Evolutionary conservation across 306 rosid genomes (phyloP).

Genomic region (Phaseolus lunatus): DNA sequence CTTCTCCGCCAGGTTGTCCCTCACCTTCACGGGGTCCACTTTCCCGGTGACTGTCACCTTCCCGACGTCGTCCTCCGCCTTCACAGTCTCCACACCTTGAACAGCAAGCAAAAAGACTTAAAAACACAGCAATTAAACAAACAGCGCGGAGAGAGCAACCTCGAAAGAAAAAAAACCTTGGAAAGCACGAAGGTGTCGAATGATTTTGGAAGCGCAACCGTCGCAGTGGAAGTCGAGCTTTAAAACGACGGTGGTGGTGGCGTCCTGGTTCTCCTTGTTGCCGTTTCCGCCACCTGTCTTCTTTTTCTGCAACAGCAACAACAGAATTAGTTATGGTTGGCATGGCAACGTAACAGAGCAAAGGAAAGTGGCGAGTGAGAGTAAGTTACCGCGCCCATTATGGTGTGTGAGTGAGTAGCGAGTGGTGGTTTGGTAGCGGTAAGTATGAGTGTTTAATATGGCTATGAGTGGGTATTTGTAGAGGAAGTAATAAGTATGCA

Average conservation of each 20-base stretch:
- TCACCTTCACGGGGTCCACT: slow-evolving; percentile 68
- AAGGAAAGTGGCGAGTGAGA: background rate
- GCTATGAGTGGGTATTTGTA: background rate
- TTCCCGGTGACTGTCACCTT: slow-evolving; percentile 76
- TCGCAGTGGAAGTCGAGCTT: slow-evolving; percentile 80
- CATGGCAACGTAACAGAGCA: background rate
- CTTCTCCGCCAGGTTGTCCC: slow-evolving; percentile 64
- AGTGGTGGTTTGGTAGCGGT: background rate
- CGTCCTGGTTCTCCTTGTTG: slow-evolving; percentile 43
- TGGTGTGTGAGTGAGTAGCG: background rate
- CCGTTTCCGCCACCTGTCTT: slow-evolving; percentile 46
- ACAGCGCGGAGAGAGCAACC: background rate
- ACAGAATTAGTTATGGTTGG: background rate
- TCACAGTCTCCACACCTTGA: slow-evolving; percentile 73
- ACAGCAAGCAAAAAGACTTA: background rate
- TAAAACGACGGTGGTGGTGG: slow-evolving; percentile 54
- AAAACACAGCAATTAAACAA: background rate
- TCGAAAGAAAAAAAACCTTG: slow-evolving; percentile 47
- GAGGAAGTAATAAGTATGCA: background rate
- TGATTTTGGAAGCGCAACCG: slow-evolving; percentile 74
- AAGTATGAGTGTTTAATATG: background rate
- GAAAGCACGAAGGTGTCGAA: slow-evolving; percentile 42
- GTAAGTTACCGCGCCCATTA: slow-evolving; percentile 43
- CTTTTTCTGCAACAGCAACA: slow-evolving; percentile 50
- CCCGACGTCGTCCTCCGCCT: slow-evolving; percentile 59